Conservation (phyloP, 345 rosid genomes). For the Gossypium australe region DNA sequence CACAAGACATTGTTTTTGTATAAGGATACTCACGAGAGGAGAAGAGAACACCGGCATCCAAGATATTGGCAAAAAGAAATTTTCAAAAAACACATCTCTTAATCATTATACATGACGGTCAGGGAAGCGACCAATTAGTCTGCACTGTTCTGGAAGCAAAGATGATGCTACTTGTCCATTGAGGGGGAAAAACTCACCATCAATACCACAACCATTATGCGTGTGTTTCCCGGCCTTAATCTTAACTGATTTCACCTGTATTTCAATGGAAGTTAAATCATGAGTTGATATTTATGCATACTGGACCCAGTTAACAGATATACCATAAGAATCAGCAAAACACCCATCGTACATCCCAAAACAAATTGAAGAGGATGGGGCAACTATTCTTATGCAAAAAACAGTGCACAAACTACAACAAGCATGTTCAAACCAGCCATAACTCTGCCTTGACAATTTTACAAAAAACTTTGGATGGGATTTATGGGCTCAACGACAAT, state of each 20-base stretch:
- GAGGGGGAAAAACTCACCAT: conserved; percentile 81
- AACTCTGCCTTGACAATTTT: background rate
- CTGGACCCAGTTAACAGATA: background rate
- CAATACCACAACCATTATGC: conserved; percentile 86
- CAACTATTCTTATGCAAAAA: background rate
- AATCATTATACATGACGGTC: conserved; percentile 31
- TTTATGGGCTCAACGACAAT: background rate
- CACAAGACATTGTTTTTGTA: background rate
- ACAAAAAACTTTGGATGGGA: background rate
- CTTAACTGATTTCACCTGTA: conserved; percentile 91
- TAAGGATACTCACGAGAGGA: conserved; percentile 6
- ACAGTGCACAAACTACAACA: background rate
- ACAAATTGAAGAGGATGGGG: background rate
- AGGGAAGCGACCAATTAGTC: conserved; percentile 69
- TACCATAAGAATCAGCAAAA: background rate
- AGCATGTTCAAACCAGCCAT: background rate
- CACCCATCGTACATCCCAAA: background rate
- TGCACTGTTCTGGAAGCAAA: conserved; percentile 91
- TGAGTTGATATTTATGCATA: background rate
- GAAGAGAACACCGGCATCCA: background rate
- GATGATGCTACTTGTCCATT: conserved; percentile 79
- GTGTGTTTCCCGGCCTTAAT: conserved; percentile 71
- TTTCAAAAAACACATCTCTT: conserved; percentile 8
- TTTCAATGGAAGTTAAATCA: conserved; percentile 1
- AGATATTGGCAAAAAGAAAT: conserved; percentile 3